phyloP scores from a whole-genome alignment of 371 early-diverging fungal species.

The Catenaria anguillulae region DNA sequence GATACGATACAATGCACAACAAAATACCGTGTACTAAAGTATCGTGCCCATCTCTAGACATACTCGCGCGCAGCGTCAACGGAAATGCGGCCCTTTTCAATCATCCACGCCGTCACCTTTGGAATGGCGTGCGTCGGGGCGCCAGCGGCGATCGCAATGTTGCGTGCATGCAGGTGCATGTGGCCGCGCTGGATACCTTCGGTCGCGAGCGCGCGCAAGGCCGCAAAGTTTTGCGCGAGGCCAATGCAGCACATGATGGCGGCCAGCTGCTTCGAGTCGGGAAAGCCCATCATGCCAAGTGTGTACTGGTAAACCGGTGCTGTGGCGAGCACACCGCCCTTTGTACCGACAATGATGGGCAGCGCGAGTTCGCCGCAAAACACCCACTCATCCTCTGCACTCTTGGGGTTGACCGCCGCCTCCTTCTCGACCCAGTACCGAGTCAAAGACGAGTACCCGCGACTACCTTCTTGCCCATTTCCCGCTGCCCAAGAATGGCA shows the following conservation, averaged over 20 bases:
- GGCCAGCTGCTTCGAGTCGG: conserved; percentile 37
- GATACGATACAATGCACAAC: no score
- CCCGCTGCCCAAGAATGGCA: conserved; percentile 45
- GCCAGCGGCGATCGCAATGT: conserved; percentile 53
- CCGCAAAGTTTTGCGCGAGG: conserved; percentile 57
- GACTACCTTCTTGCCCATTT: conserved; percentile 15
- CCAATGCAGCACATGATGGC: conserved; percentile 45
- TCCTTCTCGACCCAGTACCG: conserved; percentile 45
- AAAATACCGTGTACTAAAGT: no score
- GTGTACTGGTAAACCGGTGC: conserved; percentile 44
- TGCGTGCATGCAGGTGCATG: conserved; percentile 45
- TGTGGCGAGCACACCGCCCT: conserved; percentile 49
- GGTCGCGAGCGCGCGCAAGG: conserved; percentile 45
- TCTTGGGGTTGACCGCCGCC: conserved; percentile 12
- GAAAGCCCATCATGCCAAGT: conserved; percentile 41
- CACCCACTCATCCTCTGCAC: conserved; percentile 15
- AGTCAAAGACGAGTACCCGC: conserved; percentile 37
- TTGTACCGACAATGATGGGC: conserved; percentile 49
- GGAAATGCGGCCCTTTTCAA: conserved; percentile 38
- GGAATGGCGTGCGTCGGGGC: conserved; percentile 42
- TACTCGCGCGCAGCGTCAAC: conserved; percentile 36
- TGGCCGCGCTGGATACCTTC: conserved; percentile 58
- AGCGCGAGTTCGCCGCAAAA: conserved; percentile 50
- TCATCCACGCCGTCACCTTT: conserved; percentile 44
- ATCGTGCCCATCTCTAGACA: no score